Base-by-base conservation (phyloP, 495 filamentous ascomycete species). In the Daldinia bambusicola region DNA sequence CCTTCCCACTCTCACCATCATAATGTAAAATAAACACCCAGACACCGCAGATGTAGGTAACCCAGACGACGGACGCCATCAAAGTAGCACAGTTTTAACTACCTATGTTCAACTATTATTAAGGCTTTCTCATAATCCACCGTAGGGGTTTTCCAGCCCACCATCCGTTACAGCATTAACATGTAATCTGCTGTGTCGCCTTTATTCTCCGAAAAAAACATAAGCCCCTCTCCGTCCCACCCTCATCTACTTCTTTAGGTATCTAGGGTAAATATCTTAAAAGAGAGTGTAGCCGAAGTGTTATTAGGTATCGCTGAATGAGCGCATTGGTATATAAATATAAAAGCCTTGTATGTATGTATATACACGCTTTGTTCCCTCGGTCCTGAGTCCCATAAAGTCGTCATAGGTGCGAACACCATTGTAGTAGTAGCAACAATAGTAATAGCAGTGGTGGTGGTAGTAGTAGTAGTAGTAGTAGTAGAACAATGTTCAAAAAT, bases 341-440 rank as follows among this genome's bases (percentile, higher is more conserved):
- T 1, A 1, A 26, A 26, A 26, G 34, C 55, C 32, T 45, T 62
- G 36, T 66, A 60, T 66, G 50, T 62, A 26, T 26, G 26, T 26
- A 26, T 26, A 3, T 26, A 73, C 56, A 73, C 5, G 22, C 40
- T 57, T 36, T 48, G 53, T 57, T 26, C 26, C 26, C 26, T 26
- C 60, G 63, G 71, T 67, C 63, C 55, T 74, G 31, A 61, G 41
- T 65, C 45, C 71, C 63, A 58, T 74, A 66, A 67, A 67, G 45
- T 67, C 63, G 43, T 67, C 48, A 67, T 30, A 52, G 66, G 70
- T 61, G 64, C 34, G 68, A 56, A 55, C 64, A 65, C 64, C 64
- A 4, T 59, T 40, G 36, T 66, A 13, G 34, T 26, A 3, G 26
- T 26, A 26, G n/a, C n/a, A n/a, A n/a, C n/a, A n/a, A n/a, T n/a